phyloP scores from a whole-genome alignment of 2,329 filamentous ascomycete species.

The Beauveria sp. region DNA sequence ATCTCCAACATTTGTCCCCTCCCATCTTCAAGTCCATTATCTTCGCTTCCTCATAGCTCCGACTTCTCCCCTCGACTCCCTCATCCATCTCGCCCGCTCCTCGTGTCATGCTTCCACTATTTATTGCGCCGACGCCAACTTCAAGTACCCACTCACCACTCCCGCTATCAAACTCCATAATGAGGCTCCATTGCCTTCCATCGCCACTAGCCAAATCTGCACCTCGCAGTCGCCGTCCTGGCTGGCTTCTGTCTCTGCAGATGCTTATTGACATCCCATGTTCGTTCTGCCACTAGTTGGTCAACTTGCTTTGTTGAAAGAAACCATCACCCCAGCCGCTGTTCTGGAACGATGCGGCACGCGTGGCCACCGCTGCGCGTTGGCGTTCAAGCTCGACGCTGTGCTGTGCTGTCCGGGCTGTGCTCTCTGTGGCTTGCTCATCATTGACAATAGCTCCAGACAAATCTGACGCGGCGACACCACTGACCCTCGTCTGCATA shows the following conservation, averaged over 20 bases:
- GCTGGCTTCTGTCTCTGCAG: not conserved
- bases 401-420: too few species aligned
- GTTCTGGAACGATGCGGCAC: not conserved
- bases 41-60: not conserved
- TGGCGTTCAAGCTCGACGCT: not conserved
- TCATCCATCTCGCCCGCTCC: not conserved
- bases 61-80: not conserved
- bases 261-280: conserved; percentile 4
- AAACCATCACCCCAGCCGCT: too few species aligned
- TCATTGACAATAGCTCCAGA: not conserved
- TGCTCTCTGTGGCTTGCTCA: not conserved
- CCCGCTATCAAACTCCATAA: not conserved
- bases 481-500: not conserved
- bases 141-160: not conserved
- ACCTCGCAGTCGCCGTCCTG: not conserved
- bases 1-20: not conserved
- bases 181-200: not conserved
- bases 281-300: not conserved
- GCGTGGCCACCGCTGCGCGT: not conserved
- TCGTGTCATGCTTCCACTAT: conserved; percentile 1
- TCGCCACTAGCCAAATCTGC: not conserved
- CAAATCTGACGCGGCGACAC: not conserved
- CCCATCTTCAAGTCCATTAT: too few species aligned
- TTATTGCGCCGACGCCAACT: not conserved
- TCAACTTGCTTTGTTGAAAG: not conserved